These are phyloP conservation scores for Bryum argenteum DNA, from an alignment of 225 moss, liverwort and hornwort genomes.

Conservation along the genomic window DNA sequence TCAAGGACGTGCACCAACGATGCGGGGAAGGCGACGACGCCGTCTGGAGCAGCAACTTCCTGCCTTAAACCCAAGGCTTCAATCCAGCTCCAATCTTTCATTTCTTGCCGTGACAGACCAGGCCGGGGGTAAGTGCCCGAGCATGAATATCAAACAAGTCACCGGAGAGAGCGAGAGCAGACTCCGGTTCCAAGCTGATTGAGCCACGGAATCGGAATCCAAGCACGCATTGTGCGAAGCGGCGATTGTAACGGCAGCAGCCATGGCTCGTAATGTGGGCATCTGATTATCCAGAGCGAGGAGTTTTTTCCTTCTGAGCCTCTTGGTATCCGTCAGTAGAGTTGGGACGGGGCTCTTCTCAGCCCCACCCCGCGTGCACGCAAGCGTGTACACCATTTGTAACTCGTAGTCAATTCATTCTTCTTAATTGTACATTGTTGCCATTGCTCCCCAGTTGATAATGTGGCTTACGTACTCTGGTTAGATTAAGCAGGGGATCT, in stretches of 20 bases:
- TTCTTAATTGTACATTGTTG: slow-evolving; percentile 16
- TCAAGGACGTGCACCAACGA: slow-evolving; percentile 90
- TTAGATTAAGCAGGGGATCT: too few relatives aligned
- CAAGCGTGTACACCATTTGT: slow-evolving; percentile 36
- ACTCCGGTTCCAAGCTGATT: slow-evolving; percentile 14
- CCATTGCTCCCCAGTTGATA: not conserved
- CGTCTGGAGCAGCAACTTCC: slow-evolving; percentile 72
- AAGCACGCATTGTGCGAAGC: slow-evolving; percentile 60
- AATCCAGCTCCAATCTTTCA: not conserved
- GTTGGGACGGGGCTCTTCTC: not conserved
- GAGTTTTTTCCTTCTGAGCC: slow-evolving; percentile 23
- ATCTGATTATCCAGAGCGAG: slow-evolving; percentile 14
- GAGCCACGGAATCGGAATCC: slow-evolving; percentile 28
- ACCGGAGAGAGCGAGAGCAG: slow-evolving; percentile 17
- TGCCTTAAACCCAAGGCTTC: not conserved
- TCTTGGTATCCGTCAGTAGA: slow-evolving; percentile 14
- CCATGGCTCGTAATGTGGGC: not conserved
- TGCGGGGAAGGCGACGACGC: slow-evolving; percentile 94
- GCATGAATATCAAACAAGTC: not conserved
- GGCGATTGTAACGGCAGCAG: slow-evolving; percentile 23
- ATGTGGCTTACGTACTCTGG: too few relatives aligned
- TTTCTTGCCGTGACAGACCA: not conserved
- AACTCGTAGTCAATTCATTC: slow-evolving; percentile 27
- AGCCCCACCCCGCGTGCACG: not conserved
- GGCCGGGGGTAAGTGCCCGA: slow-evolving; percentile 22